These are phyloP conservation scores for Umbelopsis ramanniana DNA, from an alignment of 192 early-diverging fungal genomes.

Conservation along the genomic window DNA sequence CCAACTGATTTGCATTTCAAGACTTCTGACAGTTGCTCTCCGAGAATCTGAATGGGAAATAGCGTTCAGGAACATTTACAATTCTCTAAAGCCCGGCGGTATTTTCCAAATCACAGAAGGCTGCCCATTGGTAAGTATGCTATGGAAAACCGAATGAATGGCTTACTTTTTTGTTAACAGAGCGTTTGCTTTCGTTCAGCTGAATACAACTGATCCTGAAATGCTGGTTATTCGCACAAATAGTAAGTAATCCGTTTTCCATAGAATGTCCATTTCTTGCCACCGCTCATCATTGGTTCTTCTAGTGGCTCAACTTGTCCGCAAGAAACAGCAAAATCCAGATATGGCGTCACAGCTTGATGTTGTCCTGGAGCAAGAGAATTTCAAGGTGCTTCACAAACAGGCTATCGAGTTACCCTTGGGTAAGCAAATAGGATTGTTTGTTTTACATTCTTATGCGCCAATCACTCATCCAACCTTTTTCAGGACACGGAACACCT, in stretches of 20 bases:
- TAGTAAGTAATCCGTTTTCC: not conserved
- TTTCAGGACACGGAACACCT: not conserved
- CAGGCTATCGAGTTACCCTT: not conserved
- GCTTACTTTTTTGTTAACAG: too few relatives aligned
- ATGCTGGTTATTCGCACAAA: not conserved
- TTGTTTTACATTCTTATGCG: not conserved
- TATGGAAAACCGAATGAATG: not conserved
- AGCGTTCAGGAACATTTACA: not conserved
- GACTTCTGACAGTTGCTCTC: not conserved
- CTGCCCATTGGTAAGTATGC: not conserved
- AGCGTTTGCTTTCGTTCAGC: not conserved
- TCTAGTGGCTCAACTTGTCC: not conserved
- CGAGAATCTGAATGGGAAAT: conserved; percentile 1
- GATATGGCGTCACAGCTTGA: not conserved
- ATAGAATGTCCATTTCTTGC: not conserved
- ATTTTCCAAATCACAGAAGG: not conserved
- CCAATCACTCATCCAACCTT: not conserved
- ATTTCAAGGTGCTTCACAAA: not conserved
- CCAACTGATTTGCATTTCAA: not conserved
- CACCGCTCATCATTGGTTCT: not conserved
- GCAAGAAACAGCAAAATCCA: not conserved
- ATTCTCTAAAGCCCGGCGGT: not conserved
- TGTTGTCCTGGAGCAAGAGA: not conserved
- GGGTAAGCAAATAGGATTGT: not conserved
- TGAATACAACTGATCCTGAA: not conserved